A percentile compares a stretch with the other conserved stretches of the same genome.
These are phyloP conservation scores for Geotrichum phurueaensis DNA, from an alignment of 1,139 yeast species.

Conservation along the genomic window DNA sequence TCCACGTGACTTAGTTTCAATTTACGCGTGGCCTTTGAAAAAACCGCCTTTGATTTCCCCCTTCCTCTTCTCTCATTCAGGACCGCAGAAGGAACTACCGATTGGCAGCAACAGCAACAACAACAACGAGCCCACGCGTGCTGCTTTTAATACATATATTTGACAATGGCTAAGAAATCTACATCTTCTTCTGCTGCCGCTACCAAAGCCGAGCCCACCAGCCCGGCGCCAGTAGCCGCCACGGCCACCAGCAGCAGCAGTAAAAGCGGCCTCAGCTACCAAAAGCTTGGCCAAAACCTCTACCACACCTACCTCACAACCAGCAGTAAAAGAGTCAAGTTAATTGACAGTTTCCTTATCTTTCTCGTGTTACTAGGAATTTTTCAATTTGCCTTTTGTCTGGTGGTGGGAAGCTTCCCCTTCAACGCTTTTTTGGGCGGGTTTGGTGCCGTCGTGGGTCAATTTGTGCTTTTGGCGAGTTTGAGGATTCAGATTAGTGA, in stretches of 20 bases:
- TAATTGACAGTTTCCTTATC: constrained; percentile 71
- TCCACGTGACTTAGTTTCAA: not conserved
- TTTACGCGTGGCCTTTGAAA: not conserved
- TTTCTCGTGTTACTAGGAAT: constrained; percentile 71
- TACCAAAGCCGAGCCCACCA: not conserved
- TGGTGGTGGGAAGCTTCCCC: constrained; percentile 83
- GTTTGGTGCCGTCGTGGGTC: constrained; percentile 87
- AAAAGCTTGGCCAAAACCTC: constrained; percentile 18
- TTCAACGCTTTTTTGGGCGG: constrained; percentile 96
- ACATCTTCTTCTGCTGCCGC: not conserved
- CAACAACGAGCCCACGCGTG: too few relatives aligned
- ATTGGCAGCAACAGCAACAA: too few relatives aligned
- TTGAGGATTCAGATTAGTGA: constrained; percentile 65
- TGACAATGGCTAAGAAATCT: not conserved
- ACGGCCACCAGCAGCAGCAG: not conserved
- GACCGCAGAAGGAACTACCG: too few relatives aligned
- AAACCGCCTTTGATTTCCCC: not conserved
- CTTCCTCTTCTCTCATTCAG: not conserved
- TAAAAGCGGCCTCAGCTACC: not conserved
- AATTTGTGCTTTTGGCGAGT: constrained; percentile 72
- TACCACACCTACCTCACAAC: constrained; percentile 22
- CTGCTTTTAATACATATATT: not conserved
- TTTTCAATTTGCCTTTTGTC: constrained; percentile 70
- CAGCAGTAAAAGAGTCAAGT: constrained; percentile 36
- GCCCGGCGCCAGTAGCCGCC: not conserved